Conservation (phyloP, 768 basidiomycete genomes). For the Leucocoprinus sp. region DNA sequence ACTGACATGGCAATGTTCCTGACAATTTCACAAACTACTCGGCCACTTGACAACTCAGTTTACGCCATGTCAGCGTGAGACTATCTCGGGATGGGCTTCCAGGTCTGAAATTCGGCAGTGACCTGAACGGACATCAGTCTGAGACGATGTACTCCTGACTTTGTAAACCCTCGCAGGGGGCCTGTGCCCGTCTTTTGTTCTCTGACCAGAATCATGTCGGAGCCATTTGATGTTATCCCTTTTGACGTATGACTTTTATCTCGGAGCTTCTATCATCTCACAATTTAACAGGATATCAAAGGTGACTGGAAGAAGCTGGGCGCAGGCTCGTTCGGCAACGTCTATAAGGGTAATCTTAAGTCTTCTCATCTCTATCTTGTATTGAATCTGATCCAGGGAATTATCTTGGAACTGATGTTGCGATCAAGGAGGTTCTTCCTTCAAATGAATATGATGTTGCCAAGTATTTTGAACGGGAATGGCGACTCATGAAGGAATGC, state of each 20-base stretch:
- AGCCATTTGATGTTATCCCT: slow-evolving; percentile 84
- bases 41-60: no score
- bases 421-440: slow-evolving; percentile 93
- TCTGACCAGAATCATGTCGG: slow-evolving; percentile 30
- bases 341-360: slow-evolving; percentile 61
- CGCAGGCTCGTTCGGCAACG: slow-evolving; percentile 89
- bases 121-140: slow-evolving; percentile 5
- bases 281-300: slow-evolving; percentile 60
- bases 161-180: not conserved
- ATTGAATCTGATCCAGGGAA: slow-evolving; percentile 37
- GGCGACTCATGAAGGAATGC: slow-evolving; percentile 94
- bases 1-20: no score
- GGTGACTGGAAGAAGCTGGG: slow-evolving; percentile 86
- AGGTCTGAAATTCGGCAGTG: no score
- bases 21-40: no score
- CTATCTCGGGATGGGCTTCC: no score
- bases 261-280: slow-evolving; percentile 11
- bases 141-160: slow-evolving; percentile 2
- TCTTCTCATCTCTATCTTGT: not conserved
- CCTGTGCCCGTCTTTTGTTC: not conserved
- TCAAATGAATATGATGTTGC: slow-evolving; percentile 88
- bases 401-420: slow-evolving; percentile 94
- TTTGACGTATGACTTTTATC: slow-evolving; percentile 49
- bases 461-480: slow-evolving; percentile 99
- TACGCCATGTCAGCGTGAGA: no score